Evolutionary conservation across 1,139 yeast species (phyloP), one percentile per base, ranked within the genome.

Genomic region (Protomyces inouyei): DNA sequence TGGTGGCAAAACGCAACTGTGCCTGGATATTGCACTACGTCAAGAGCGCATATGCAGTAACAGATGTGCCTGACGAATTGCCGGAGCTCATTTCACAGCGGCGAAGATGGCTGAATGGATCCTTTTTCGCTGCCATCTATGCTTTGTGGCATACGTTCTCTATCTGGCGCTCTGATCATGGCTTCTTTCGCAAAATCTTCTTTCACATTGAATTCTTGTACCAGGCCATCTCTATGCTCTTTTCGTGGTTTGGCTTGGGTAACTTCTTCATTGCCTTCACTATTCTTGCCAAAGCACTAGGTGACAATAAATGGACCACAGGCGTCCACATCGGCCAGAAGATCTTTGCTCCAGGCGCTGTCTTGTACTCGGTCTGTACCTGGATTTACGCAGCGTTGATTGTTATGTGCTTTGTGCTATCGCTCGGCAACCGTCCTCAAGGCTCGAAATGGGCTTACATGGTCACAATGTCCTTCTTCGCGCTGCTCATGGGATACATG

Each of bases 341-440:
- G 38, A 45, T 52, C 48, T 82, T 83, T 72, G 83, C 84, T 0
- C 93, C 91, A 0, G 95, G 97, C 38, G 85, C 84, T 65, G 80
- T 87, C 4, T 78, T 93, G 40, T 85, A 95, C 2, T 93, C 88
- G 8, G 81, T 92, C 0, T 87, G 93, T 73, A 76, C 92, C 18
- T 93, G 98, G 97, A 77, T 93, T 45, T 93, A 93, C 72, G 80
- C 90, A 65, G 89, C 93, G 1, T 89, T 96, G 14, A 76, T 93
- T n/a, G 87, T 90, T 16, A 87, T 97, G 1, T 90, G 96, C 18
- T 93, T 93, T 75, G 92, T 93, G 64, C 78, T 93, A 68, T 86
- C 97, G 59, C 86, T 93, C 76, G 98, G 98, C 73, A 93, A 93
- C 74, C 86, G 92, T 66, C 98, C 98, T 1, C 87, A 86, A 71